Conservation (phyloP, 2,329 filamentous ascomycete species). For the Phyllosticta citriasiana region DNA sequence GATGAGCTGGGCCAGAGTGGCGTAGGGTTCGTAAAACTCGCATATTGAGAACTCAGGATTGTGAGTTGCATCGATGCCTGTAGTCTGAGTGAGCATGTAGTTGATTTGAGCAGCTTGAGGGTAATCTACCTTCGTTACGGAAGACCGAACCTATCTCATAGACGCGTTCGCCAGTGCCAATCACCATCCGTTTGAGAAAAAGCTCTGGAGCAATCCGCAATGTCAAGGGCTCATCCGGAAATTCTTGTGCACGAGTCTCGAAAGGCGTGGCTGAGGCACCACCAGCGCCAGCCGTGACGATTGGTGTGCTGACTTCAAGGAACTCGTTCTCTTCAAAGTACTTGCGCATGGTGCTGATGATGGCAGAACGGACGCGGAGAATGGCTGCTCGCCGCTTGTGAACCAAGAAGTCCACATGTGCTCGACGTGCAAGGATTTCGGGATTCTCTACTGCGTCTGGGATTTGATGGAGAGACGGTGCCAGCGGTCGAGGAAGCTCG, state of each 20-base stretch:
- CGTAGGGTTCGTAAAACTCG: slow-evolving; percentile 89
- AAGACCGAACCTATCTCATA: slow-evolving; percentile 93
- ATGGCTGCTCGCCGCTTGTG: slow-evolving; percentile 58
- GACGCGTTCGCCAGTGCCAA: slow-evolving; percentile 78
- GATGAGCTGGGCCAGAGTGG: slow-evolving; percentile 66
- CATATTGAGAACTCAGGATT: slow-evolving; percentile 97
- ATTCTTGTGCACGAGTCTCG: slow-evolving; percentile 65
- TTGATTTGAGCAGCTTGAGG: too few species aligned
- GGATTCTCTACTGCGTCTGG: slow-evolving; percentile 60
- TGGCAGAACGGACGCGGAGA: slow-evolving; percentile 61
- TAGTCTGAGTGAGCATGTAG: neutral
- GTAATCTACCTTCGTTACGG: slow-evolving; percentile 68
- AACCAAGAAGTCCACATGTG: slow-evolving; percentile 79
- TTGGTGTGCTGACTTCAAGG: slow-evolving; percentile 82
- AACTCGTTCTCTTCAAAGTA: slow-evolving; percentile 66
- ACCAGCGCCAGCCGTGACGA: slow-evolving; percentile 72
- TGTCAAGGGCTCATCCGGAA: slow-evolving; percentile 59
- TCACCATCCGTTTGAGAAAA: slow-evolving; percentile 84
- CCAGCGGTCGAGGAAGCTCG: slow-evolving; percentile 59
- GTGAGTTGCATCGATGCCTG: slow-evolving; percentile 69
- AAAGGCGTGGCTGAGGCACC: slow-evolving; percentile 85
- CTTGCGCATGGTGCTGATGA: slow-evolving; percentile 64
- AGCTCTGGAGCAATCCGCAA: slow-evolving; percentile 88
- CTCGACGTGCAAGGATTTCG: slow-evolving; percentile 63
- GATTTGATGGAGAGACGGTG: slow-evolving; percentile 70